These are phyloP conservation scores for Oryza longistaminata DNA, from an alignment of 176 grass and related monocot species.

Conservation along the genomic window DNA sequence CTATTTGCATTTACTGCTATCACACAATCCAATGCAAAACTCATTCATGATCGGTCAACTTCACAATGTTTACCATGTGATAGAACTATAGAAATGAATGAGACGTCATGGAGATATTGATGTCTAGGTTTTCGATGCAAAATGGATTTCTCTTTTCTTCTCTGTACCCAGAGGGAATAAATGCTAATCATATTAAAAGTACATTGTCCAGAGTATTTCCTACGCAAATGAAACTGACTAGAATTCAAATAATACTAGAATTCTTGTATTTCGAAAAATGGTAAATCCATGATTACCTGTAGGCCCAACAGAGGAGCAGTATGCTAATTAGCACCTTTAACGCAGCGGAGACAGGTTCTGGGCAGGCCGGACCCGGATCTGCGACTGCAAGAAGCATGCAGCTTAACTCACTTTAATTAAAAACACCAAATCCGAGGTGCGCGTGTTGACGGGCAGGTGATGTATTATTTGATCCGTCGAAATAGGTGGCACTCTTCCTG, in stretches of 20 bases:
- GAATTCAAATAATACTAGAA: background rate
- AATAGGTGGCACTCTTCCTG: slow-evolving; percentile 18
- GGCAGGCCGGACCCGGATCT: background rate
- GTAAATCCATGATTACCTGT: background rate
- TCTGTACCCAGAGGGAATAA: background rate
- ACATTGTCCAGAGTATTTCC: background rate
- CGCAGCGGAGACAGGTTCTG: slow-evolving; percentile 11
- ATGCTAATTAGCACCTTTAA: slow-evolving; percentile 13
- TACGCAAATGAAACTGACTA: background rate
- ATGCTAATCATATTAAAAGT: background rate
- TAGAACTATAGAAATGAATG: background rate
- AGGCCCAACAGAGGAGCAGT: background rate
- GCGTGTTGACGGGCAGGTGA: slow-evolving; percentile 6
- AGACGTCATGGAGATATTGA: background rate
- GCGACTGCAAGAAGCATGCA: slow-evolving; percentile 4
- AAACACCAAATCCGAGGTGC: slow-evolving; percentile 8
- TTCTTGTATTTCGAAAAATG: background rate
- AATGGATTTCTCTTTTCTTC: background rate
- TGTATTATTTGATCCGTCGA: slow-evolving; percentile 20
- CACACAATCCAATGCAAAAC: background rate
- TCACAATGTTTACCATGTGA: background rate
- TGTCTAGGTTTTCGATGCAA: background rate
- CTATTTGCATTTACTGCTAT: background rate
- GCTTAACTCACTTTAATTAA: background rate
- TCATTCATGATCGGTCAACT: background rate